Evolutionary conservation across 192 early-diverging fungal genomes (phyloP).

Genomic region (Mortierella claussenii): DNA sequence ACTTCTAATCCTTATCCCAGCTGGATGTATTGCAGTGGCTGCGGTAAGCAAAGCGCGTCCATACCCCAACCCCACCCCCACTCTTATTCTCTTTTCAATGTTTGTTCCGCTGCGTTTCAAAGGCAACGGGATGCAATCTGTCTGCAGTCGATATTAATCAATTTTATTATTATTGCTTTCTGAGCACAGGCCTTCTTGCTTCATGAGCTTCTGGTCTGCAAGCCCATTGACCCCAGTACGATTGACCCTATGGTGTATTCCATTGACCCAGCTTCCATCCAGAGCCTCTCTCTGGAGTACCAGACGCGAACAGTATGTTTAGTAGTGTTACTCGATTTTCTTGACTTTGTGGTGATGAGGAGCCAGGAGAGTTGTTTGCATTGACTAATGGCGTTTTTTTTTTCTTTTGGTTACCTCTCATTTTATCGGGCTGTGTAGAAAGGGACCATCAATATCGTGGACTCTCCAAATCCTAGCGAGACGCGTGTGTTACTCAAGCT

Average conservation of each 20-base stretch:
- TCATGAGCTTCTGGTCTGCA: conserved; percentile 11
- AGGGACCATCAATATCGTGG: conserved; percentile 31
- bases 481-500: conserved; percentile 26
- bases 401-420: not conserved
- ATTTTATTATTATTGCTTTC: not conserved
- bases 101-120: too few relatives aligned
- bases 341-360: too few relatives aligned
- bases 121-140: not conserved
- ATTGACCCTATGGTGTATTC: conserved; percentile 22
- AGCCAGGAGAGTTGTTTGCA: too few relatives aligned
- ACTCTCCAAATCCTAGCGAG: conserved; percentile 24
- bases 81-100: not conserved
- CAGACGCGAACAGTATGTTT: conserved; percentile 34
- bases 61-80: too few relatives aligned
- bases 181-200: conserved; percentile 19
- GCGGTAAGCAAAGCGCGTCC: too few relatives aligned
- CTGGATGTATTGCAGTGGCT: conserved; percentile 2
- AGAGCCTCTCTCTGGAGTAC: conserved; percentile 26
- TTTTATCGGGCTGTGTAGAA: conserved; percentile 6
- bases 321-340: too few relatives aligned
- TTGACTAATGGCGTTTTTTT: too few relatives aligned
- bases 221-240: conserved; percentile 19
- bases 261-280: conserved; percentile 17
- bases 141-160: conserved; percentile 1
- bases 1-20: conserved; percentile 18